Evolutionary conservation across 495 filamentous ascomycete species (phyloP).

Genomic region (Talaromyces nanjingensis): DNA sequence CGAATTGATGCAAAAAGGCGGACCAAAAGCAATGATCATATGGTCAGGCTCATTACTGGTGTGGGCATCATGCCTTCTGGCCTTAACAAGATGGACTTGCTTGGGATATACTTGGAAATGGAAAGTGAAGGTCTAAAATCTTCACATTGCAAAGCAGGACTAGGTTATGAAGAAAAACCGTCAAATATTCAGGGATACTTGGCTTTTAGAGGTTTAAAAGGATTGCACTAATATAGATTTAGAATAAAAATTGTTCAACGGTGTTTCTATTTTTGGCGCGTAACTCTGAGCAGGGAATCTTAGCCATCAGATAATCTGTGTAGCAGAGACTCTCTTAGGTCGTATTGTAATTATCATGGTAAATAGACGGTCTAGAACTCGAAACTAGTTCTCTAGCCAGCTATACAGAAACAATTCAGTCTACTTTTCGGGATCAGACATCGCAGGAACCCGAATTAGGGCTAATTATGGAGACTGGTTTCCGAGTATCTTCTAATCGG

Average conservation of each 20-base stretch:
- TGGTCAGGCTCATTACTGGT: constrained; percentile 33
- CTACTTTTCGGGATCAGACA: no score
- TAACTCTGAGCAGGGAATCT: not conserved
- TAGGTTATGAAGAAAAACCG: not conserved
- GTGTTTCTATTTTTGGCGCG: not conserved
- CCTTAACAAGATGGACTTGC: constrained; percentile 43
- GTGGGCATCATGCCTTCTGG: constrained; percentile 28
- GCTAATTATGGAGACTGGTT: not conserved
- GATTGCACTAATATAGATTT: not conserved
- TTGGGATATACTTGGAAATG: constrained; percentile 41
- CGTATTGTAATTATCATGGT: no score
- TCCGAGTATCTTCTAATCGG: not conserved
- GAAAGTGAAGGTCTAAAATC: constrained; percentile 26
- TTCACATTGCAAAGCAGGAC: not conserved
- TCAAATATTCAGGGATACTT: not conserved
- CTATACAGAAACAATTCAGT: no score
- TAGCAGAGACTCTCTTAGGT: no score
- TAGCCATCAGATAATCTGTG: no score
- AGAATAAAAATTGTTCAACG: not conserved
- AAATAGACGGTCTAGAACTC: no score
- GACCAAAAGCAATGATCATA: constrained; percentile 26
- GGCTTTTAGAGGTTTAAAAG: not conserved
- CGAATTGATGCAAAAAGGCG: constrained; percentile 35
- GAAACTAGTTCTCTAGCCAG: no score
- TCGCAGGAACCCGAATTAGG: not conserved